Base-by-base conservation (phyloP, 2,329 filamentous ascomycete species). In the Penicillium sp. region DNA sequence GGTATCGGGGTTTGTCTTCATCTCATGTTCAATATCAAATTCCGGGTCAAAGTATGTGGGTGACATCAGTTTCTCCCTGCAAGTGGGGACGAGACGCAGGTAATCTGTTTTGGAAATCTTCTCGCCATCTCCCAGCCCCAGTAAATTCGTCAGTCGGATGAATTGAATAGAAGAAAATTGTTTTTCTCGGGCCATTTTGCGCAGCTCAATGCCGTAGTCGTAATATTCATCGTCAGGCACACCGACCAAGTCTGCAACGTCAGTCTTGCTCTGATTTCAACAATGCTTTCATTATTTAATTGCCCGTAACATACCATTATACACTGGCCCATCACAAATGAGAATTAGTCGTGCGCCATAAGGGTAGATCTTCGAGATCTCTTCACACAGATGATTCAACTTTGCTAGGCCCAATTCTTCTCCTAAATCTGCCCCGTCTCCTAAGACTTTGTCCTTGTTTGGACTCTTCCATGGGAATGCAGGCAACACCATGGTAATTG, bases 391-490 rank as follows among this genome's bases (percentile, higher is more conserved):
- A 18, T 54, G 51, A 39, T 54, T 50, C 39, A 54, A 27, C n/a
- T 19, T 54, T 3, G 51, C 51, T 8, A 54, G 40, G 11, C 51
- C 46, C n/a, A 50, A 13, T 34, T 50, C 51, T 19, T 54, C 51
- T n/a, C 51, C 51, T 4, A 54, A 34, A 16, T 54, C 51, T 34
- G 34, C 8, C 14, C 46, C 46, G n/a, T 34, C 27, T 13, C 39
- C 51, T 5, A 54, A 16, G 1, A 54, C 51, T 50, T 54, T 54
- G 39, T 54, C 40, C 18, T 34, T 26, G 9, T 54, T 54, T 6
- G 51, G 51, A 7, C 38, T 54, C 11, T 54, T 54, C 51, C 51
- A 54, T 34, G 51, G 51, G 18, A 54, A 54, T n/a, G 51, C 51
- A 32, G 51, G 51, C 10, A 54, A 26, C 2, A 54, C 39, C 51